Evolutionary conservation across 2,329 filamentous ascomycete genomes (phyloP).

Genomic region (Exophiala calicioides): DNA sequence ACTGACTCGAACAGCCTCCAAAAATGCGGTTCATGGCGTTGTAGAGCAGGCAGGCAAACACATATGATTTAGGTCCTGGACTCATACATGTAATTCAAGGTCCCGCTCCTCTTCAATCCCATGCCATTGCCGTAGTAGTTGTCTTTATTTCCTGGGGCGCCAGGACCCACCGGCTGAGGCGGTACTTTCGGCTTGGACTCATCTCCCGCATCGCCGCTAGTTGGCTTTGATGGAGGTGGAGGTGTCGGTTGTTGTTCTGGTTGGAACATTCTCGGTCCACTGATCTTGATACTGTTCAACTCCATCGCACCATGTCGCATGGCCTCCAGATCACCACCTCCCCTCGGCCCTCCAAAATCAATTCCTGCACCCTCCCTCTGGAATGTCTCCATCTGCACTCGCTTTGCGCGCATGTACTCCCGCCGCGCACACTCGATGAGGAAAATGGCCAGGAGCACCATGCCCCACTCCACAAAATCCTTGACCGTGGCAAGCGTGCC

Average conservation of each 20-base stretch:
- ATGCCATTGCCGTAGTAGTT: constrained; percentile 24
- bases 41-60: no score
- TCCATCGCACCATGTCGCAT: constrained; percentile 1
- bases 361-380: constrained; percentile 14
- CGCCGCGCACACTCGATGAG: constrained; percentile 26
- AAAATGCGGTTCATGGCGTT: no score
- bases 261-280: constrained; percentile 14
- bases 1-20: no score
- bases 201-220: background rate
- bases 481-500: constrained; percentile 46
- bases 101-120: constrained; percentile 20
- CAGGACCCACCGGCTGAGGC: constrained; percentile 6
- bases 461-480: constrained; percentile 25
- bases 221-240: background rate
- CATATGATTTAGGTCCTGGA: no score
- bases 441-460: constrained; percentile 15
- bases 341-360: constrained; percentile 20
- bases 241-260: constrained; percentile 5
- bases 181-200: constrained; percentile 1
- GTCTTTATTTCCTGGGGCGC: constrained; percentile 16
- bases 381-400: constrained; percentile 9
- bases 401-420: constrained; percentile 20
- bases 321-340: constrained; percentile 4
- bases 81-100: constrained; percentile 28
- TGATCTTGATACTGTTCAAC: constrained; percentile 13